Percentiles rank a stretch among this genome's conserved stretches.
These are phyloP conservation scores for Globisporangium parvum DNA, from an alignment of 352 stramenopile species.

Conservation along the genomic window DNA sequence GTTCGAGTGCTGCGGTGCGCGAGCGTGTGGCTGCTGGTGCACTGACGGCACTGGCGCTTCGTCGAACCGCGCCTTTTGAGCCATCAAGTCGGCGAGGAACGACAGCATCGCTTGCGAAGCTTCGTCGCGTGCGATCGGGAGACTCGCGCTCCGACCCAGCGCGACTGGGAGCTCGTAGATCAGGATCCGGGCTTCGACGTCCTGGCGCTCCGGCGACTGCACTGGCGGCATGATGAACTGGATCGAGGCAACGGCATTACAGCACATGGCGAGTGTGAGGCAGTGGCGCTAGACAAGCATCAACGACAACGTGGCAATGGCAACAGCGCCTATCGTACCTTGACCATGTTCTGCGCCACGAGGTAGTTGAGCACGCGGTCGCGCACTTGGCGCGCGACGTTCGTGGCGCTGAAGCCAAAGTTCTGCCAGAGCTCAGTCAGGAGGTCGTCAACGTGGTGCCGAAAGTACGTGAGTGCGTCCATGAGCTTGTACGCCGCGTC, in stretches of 20 bases:
- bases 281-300: neutral
- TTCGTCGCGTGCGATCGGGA: constrained; percentile 28
- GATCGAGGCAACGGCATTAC: neutral
- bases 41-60: neutral
- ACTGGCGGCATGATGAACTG: constrained; percentile 12
- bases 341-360: constrained; percentile 30
- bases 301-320: neutral
- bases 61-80: constrained; percentile 14
- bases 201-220: constrained; percentile 5
- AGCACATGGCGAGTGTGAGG: neutral
- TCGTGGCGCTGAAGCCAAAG: constrained; percentile 31
- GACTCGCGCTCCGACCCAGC: constrained; percentile 17
- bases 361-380: constrained; percentile 46
- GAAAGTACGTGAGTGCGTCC: constrained; percentile 29
- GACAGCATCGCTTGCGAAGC: constrained; percentile 33
- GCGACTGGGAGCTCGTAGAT: constrained; percentile 37
- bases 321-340: constrained; percentile 18
- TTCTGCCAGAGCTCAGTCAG: constrained; percentile 33
- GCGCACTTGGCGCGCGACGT: constrained; percentile 35
- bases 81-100: constrained; percentile 33
- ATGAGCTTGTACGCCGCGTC: constrained; percentile 32
- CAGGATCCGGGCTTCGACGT: constrained; percentile 24
- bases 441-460: constrained; percentile 35
- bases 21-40: neutral
- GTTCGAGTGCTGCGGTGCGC: no score